Evolutionary conservation across 305 asterid genomes (phyloP), one percentile per base, ranked within the genome.

Genomic region (Caryopteris hybrid): DNA sequence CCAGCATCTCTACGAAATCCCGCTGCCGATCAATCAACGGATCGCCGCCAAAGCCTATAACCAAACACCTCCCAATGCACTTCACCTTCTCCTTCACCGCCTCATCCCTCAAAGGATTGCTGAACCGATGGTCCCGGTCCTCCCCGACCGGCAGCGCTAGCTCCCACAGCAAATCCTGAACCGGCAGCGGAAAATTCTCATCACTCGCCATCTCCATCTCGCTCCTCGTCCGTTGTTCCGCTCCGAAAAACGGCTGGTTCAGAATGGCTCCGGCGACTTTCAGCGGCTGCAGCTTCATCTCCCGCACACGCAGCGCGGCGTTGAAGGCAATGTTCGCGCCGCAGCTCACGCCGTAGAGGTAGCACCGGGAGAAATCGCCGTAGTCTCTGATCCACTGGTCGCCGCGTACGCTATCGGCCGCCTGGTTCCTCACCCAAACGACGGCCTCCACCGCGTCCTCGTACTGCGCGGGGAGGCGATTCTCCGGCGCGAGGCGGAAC

Each of bases 21-120:
- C 80, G 90, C 57, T 90, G 95, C 62, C 98, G 72, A 38, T 92
- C 97, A n/a, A 90, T 69, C 82, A 90, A 46, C 3, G 92, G 86
- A 21, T 90, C 98, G 14, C 96, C 98, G 13, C 85, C 86, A 68
- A 82, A 92, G 0, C 98, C 96, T 42, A 88, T 76, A 11, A 92
- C 90, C 84, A 92, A 76, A 69, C 90, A 80, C 77, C 90, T 75
- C 72, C 95, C 93, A 20, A 90, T 45, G 0, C 58, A 27, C 47
- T 64, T 75, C 34, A 80, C 64, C 74, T 80, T 85, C 66, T 79
- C 90, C 74, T 47, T 77, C 11, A 38, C 31, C 9, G 57, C 39
- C 6, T 61, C 67, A 43, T 87, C 91, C 68, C 6, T 8, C 3
- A 90, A 55, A 1, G 98, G 97, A 42, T 92, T 90, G 48, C 97